These are phyloP conservation scores for Tarenaya hassleriana DNA, from an alignment of 345 rosid genomes.

Conservation along the genomic window DNA sequence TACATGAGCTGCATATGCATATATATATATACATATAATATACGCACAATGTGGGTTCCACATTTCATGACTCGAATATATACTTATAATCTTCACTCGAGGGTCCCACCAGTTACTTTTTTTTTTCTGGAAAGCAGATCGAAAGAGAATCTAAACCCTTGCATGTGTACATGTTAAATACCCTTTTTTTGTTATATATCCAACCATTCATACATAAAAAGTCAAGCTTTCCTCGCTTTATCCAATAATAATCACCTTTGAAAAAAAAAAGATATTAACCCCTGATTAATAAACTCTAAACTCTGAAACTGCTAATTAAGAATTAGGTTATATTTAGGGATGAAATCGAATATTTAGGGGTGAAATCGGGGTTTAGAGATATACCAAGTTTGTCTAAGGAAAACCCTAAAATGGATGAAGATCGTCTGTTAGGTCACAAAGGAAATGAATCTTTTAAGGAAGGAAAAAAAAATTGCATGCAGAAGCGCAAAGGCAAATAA, in stretches of 20 bases:
- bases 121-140: slow-evolving; percentile 46
- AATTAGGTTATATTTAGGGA: no score
- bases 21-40: no score
- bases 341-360: no score
- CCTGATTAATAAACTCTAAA: no score
- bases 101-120: slow-evolving; percentile 24
- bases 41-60: no score
- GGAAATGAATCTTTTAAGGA: slow-evolving; percentile 23
- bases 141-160: slow-evolving; percentile 27
- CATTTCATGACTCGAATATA: no score
- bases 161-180: neutral
- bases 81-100: slow-evolving; percentile 12
- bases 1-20: no score
- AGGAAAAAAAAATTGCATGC: no score
- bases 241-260: neutral
- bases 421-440: slow-evolving; percentile 28
- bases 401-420: slow-evolving; percentile 21
- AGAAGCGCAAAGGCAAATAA: no score
- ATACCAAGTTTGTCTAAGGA: slow-evolving; percentile 22
- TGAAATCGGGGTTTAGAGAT: no score
- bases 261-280: no score
- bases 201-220: slow-evolving; percentile 13
- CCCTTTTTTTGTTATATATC: no score
- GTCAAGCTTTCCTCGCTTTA: slow-evolving; percentile 5
- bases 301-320: slow-evolving; percentile 9